These are phyloP conservation scores for Pyrenophora seminiperda DNA, from an alignment of 2,329 filamentous ascomycete genomes.

Conservation along the genomic window DNA sequence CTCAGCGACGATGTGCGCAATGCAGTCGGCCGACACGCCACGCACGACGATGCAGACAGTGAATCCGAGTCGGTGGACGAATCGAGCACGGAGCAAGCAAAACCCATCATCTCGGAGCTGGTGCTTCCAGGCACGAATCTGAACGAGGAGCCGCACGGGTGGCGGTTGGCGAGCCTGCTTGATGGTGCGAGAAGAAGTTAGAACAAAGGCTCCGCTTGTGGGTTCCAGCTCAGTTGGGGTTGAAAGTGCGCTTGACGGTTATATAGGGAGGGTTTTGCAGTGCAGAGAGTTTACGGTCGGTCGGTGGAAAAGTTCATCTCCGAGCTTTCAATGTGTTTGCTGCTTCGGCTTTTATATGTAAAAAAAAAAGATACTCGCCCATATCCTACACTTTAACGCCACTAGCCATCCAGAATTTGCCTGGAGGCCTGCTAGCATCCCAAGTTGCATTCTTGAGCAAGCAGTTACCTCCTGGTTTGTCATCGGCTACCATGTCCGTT, in stretches of 20 bases:
- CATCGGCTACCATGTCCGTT: not conserved
- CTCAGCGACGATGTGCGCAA: constrained; percentile 4
- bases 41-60: not conserved
- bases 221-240: too few relatives aligned
- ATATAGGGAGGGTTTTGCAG: too few relatives aligned
- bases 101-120: constrained; percentile 2
- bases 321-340: not conserved
- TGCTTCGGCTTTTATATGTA: too few relatives aligned
- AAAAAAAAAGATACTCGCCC: not conserved
- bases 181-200: not conserved
- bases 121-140: constrained; percentile 6
- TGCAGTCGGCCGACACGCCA: not conserved
- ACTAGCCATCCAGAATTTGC: not conserved
- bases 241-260: too few relatives aligned
- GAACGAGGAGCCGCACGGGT: not conserved
- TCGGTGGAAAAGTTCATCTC: too few relatives aligned
- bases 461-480: not conserved
- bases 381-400: not conserved
- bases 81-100: not conserved
- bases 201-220: not conserved
- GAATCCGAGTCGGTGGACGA: not conserved
- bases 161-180: constrained; percentile 4
- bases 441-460: not conserved
- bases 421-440: not conserved
- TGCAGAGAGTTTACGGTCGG: too few relatives aligned